Evolutionary conservation across 148 eudicot genomes (phyloP), one percentile per base, ranked within the genome.

Genomic region (Gaultheria prostrata): DNA sequence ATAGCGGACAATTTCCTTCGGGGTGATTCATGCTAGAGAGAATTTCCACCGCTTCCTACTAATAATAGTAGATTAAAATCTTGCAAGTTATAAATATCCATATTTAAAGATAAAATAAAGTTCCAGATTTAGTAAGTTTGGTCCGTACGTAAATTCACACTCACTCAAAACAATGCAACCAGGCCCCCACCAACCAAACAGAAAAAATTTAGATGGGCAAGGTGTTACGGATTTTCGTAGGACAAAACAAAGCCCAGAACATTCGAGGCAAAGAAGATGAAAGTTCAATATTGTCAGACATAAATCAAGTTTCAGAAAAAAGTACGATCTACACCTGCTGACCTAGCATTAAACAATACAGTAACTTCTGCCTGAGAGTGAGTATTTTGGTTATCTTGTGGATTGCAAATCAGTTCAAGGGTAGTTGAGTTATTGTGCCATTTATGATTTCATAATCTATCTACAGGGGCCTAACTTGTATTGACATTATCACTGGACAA

Each of bases 1-100:
- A 95, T 88, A 95, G 78, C 3, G 98, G 98, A 80, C 98, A 95
- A 82, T 95, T 88, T 86, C 98, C 98, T 80, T 95, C 97, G 48
- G 98, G 98, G 75, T 94, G 98, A 88, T 95, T 95, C 98, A 94
- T 93, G 83, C 89, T 90, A 71, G 98, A 86, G 59, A 95, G 93
- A 82, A 84, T 84, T 80, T 95, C 98, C 83, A 94, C 94, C 84
- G 98, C 98, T 89, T 93, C 98, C 98, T 95, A 88, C 43, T 72
- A 86, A 75, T 71, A 86, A 59, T 72, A 65, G 35, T 15, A 56
- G 78, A 35, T 87, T 49, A 89, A 82, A 79, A 72, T 82, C 77
- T 82, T 85, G 72, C 30, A 69, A 74, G 35, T 85, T 28, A 35
- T 61, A 61, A 21, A 59, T 20, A 79, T 59, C 72, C 32, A 65